Percentiles rank a stretch among this genome's conserved stretches.
phyloP scores from a whole-genome alignment of 495 filamentous ascomycete genomes.

The Glutinoglossum americanum region DNA sequence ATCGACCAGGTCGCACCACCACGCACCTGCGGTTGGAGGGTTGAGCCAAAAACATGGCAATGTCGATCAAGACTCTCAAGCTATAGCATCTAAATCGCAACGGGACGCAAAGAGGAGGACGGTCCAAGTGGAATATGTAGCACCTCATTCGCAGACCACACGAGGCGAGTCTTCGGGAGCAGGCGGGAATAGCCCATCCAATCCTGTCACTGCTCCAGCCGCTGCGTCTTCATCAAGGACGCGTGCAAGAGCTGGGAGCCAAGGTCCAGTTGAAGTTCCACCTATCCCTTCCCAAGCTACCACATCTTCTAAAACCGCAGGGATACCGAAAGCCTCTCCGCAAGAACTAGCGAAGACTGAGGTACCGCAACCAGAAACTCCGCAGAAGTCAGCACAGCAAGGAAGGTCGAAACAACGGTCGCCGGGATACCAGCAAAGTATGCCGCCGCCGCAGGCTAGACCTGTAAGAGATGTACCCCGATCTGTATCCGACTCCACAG shows the following conservation, averaged over 20 bases:
- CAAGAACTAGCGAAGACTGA: not conserved
- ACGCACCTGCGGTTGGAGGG: conserved; percentile 39
- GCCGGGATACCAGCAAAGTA: not conserved
- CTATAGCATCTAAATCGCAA: conserved; percentile 37
- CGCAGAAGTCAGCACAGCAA: not conserved
- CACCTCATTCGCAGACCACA: conserved; percentile 61
- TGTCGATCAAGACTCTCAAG: conserved; percentile 43
- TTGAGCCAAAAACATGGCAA: conserved; percentile 54
- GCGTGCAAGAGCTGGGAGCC: conserved; percentile 27
- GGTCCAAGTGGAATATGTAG: conserved; percentile 95
- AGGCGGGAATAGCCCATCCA: not conserved
- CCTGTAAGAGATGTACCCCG: conserved; percentile 28
- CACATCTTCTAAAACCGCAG: not conserved
- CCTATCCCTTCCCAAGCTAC: not conserved
- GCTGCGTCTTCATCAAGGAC: conserved; percentile 15
- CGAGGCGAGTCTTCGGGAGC: conserved; percentile 31
- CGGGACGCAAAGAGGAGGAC: conserved; percentile 82
- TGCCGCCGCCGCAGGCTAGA: conserved; percentile 13
- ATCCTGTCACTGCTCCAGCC: conserved; percentile 2
- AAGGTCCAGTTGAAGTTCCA: conserved; percentile 23
- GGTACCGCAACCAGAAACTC: not conserved
- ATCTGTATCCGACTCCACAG: conserved; percentile 33
- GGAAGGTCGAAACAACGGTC: not conserved
- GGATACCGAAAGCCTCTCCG: not conserved
- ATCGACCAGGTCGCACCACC: conserved; percentile 37